These are phyloP conservation scores for Powellomyces hirtus DNA, from an alignment of 192 early-diverging fungal genomes.

Conservation along the genomic window DNA sequence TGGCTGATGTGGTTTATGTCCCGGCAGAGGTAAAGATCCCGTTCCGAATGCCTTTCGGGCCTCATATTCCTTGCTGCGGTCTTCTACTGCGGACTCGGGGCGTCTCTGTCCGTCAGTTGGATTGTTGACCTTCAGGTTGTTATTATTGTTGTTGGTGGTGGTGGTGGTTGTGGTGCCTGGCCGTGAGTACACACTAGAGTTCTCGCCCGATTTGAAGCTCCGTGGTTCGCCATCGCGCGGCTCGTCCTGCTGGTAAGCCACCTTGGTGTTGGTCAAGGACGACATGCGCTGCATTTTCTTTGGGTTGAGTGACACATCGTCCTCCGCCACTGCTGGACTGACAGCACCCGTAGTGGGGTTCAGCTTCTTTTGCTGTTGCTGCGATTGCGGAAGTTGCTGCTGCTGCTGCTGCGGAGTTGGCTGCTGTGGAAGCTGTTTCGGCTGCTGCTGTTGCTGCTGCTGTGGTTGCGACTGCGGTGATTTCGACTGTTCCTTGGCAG, in stretches of 20 bases:
- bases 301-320: neutral
- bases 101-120: no score
- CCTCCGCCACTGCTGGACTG: neutral
- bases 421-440: neutral
- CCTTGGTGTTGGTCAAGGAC: neutral
- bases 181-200: no score
- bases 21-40: neutral
- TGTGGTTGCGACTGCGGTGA: neutral
- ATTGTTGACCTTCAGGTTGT: no score
- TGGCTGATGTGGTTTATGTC: neutral
- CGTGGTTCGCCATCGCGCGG: neutral
- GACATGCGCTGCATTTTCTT: slow-evolving; percentile 4
- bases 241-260: neutral
- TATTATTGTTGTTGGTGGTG: no score
- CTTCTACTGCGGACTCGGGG: neutral
- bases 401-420: neutral
- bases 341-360: neutral
- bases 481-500: neutral
- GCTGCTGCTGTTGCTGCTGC: neutral
- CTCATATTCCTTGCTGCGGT: neutral
- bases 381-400: neutral
- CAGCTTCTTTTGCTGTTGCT: neutral
- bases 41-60: neutral
- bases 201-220: no score
- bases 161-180: no score